Base-by-base conservation (phyloP, 768 basidiomycete genomes). In the Termitomyces sp. region DNA sequence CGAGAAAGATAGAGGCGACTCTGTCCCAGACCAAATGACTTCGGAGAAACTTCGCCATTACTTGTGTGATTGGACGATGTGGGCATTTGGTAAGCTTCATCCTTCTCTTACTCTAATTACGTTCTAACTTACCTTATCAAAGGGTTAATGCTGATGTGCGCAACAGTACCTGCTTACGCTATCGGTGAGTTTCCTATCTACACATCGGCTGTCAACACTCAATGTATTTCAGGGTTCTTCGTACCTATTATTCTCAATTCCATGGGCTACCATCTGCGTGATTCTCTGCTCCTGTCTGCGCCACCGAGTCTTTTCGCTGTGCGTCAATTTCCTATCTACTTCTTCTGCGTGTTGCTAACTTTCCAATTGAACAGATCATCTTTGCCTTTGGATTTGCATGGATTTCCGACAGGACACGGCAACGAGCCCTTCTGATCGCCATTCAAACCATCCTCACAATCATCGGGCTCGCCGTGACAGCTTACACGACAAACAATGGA, bases 71-170 rank as follows among this genome's bases (percentile, higher is more conserved):
- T 71, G 70, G 64, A 66, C 67, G 15, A 56, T 72, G 12, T 75
- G 72, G 73, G 68, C 68, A 37, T 71, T 62, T 56, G 72, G 71
- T 71, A 54, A 5, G 53, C 28, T 8, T 66, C 26, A 5, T 24
- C 4, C 21, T 12, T 21, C n/a, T 17, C 14, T 14, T 24, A 7
- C 26, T n/a, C 26, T 26, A 24, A n/a, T 37, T 24, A n/a, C 17
- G 45, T 41, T 26, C 24, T 17, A 32, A 32, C 6, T 19, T 15
- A 14, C 11, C 11, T 47, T 26, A 14, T 6, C 19, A 66, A n/a
- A n/a, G 73, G 66, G 4, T 55, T 73, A 34, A 73, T 76, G 73
- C 71, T 73, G 55, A 63, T 74, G 66, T 66, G 64, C 42, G 60
- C 69, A 7, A 71, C 71, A 3, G 66, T 72, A 63, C 73, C 74